Evolutionary conservation across 176 grass and related monocot species (phyloP), one percentile per base, ranked within the genome.

Genomic region (Oryza glaberrima): DNA sequence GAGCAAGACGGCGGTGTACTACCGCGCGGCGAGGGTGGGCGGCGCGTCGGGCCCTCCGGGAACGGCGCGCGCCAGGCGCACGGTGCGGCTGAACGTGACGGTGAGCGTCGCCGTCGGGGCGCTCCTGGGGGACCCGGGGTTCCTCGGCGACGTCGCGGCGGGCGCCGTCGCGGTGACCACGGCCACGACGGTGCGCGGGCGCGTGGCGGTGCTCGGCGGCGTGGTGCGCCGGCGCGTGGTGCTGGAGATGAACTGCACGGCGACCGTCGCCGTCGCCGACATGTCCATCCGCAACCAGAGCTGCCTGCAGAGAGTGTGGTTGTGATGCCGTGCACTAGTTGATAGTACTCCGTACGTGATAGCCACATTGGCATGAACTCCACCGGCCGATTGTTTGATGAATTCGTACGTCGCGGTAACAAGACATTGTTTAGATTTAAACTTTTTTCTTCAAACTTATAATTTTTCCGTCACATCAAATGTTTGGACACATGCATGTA

Each of bases 191-290:
- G 88, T 94, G n/a, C 84, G 58, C 9, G 95, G 92, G 11, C 72
- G 65, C 64, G 95, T 90, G 20, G 81, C 48, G 41, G 81, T 85
- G 80, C 87, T 97, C 16, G 88, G 86, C 11, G 65, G 86, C 41
- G 4, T 86, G 15, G 71, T 77, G 60, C 85, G 36, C 47, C 71
- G 86, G 15, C 85, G 71, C 75, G 90, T 90, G 9, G 67, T 82
- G 63, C 75, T 95, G 14, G 75, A 86, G 82, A 95, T 95, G 88
- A 95, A 95, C 79, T 95, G 93, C 77, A 87, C 79, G 26, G 68
- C 89, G 2, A 81, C 66, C 0, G 20, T 95, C 4, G 60, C 81
- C 32, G 71, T 90, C 67, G 52, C 72, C 23, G 72, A 79, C 72
- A 75, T 90, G 80, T 78, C 90, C 15, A 78, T 95, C 60, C 78